Base-by-base conservation (phyloP, 2,329 filamentous ascomycete genomes). In the Penicillium sp. region DNA sequence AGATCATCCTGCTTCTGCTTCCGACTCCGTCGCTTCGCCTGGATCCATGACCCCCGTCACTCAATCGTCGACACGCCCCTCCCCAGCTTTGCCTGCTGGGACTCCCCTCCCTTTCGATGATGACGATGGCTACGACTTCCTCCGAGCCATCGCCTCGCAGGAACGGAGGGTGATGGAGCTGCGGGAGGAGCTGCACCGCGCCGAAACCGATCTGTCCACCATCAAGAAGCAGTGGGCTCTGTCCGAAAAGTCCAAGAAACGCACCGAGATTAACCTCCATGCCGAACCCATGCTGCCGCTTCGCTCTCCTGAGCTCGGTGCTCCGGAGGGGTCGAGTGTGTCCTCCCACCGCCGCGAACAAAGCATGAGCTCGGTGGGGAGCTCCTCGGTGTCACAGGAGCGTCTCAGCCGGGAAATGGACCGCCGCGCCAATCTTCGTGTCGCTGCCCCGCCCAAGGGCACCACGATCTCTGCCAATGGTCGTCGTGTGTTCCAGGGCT, bases 111-210 rank as follows among this genome's bases (percentile, higher is more conserved):
- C 65, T 10, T 63, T 68, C 37, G 67, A 72, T 12, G 52, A 65
- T 15, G 72, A 76, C 30, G 84, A 87, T 55, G 77, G 84, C 45
- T 82, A 81, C 64, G 80, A 86, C 44, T 89, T 97, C 64, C 86
- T 99, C 59, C 92, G 91, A 55, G 89, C 92, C 51, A 88, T 99
- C 64, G 94, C 94, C 37, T 87, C 90, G 12, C 92, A 97, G 74
- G 94, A 99, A 75, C 83, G 94, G 51, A 86, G 85, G 60, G 93
- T 99, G 1, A 76, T 99, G 51, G 94, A 97, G 73, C 78, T 99
- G 46, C 88, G 87, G 53, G 94, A 99, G 70, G 93, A 97, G 71
- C 78, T 99, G n/a, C 77, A 79, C 20, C 87, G 86, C 53, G 93
- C 94, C 5, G 93, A 99, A 69, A 75, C 78, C 10, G 89, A 96